phyloP scores from a whole-genome alignment of 768 basidiomycete species.

The Rhizopogon salebrosus region DNA sequence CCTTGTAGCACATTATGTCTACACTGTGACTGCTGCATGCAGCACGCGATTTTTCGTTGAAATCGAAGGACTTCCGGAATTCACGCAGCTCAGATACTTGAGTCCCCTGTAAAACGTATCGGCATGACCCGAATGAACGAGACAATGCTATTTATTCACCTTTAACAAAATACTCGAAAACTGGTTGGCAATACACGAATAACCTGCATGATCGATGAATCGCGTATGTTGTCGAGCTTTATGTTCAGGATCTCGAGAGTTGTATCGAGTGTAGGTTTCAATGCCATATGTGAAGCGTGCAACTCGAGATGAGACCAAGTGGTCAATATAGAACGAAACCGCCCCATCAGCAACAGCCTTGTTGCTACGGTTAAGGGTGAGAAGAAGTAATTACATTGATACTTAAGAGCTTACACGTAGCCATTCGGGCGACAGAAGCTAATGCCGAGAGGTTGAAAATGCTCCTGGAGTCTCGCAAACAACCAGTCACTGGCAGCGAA shows the following conservation, averaged over 20 bases:
- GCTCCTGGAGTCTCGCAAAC: slow-evolving; percentile 34
- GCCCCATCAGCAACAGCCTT: slow-evolving; percentile 44
- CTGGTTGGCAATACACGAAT: slow-evolving; percentile 21
- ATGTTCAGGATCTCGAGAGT: slow-evolving; percentile 31
- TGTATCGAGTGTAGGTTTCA: slow-evolving; percentile 22
- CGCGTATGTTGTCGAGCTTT: slow-evolving; percentile 18
- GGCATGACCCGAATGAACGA: too few relatives aligned
- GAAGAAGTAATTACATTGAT: background rate
- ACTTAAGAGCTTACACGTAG: slow-evolving; percentile 35
- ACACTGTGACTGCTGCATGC: background rate
- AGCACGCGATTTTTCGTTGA: background rate
- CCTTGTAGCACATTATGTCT: slow-evolving; percentile 4
- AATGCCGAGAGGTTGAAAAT: slow-evolving; percentile 28
- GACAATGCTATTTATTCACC: slow-evolving; percentile 12
- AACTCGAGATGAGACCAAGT: slow-evolving; percentile 39
- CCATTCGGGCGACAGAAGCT: slow-evolving; percentile 48
- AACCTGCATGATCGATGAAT: slow-evolving; percentile 22
- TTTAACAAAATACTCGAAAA: slow-evolving; percentile 34
- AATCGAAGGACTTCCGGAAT: too few relatives aligned
- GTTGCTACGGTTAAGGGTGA: background rate
- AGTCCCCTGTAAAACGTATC: too few relatives aligned
- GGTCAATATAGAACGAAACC: slow-evolving; percentile 34
- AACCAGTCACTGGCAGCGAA: slow-evolving; percentile 46
- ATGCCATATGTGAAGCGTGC: slow-evolving; percentile 35
- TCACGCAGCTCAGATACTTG: too few relatives aligned